Conservation (phyloP, 305 asterid species). For the Fraxinus nigra region DNA sequence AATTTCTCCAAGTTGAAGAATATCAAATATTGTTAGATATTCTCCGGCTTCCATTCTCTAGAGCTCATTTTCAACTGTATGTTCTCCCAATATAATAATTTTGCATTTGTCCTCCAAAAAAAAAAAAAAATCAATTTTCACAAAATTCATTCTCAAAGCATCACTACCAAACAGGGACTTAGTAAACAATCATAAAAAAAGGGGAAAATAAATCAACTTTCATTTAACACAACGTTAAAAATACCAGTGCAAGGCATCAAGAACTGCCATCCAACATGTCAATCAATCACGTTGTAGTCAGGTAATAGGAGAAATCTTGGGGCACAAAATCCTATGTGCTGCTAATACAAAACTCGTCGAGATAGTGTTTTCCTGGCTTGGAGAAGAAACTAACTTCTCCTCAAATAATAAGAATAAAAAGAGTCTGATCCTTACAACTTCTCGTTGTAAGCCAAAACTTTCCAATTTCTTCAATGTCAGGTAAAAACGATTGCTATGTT, state of each 20-base stretch:
- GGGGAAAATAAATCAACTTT: background rate
- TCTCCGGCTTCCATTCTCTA: background rate
- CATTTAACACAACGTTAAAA: background rate
- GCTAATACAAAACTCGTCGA: background rate
- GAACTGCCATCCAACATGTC: background rate
- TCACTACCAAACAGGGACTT: background rate
- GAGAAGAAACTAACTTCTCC: background rate
- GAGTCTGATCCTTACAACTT: background rate
- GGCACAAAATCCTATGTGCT: background rate
- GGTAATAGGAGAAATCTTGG: background rate
- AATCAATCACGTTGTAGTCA: background rate
- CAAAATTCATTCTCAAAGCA: background rate
- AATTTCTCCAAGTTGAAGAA: background rate
- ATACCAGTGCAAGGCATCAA: background rate
- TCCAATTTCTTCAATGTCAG: constrained; percentile 8
- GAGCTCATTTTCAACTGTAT: background rate
- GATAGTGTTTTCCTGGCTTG: background rate
- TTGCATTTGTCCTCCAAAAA: background rate
- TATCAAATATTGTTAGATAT: background rate
- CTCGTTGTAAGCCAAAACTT: constrained; percentile 11
- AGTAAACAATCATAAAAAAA: background rate
- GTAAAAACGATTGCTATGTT: background rate
- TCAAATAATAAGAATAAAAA: background rate
- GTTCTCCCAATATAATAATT: background rate
- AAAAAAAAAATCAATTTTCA: background rate